Evolutionary conservation across 352 stramenopile genomes (phyloP).

Genomic region (Globisporangium irregulare): DNA sequence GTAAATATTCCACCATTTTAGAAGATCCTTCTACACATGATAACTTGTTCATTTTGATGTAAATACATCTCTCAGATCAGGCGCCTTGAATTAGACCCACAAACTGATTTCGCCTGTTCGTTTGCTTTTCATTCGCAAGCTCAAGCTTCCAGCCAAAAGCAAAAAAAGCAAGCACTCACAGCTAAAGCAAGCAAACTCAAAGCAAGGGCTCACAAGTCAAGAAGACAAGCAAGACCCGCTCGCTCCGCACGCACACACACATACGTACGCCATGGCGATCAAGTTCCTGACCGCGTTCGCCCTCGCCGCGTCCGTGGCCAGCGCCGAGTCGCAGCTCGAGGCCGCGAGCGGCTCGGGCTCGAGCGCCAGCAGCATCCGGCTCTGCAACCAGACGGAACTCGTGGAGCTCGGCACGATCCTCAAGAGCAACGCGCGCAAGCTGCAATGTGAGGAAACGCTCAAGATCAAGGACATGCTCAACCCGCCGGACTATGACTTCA

Average conservation of each 20-base stretch:
- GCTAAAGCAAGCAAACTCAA: neutral
- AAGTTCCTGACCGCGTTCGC: constrained; percentile 21
- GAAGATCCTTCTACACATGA: neutral
- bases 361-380: constrained; percentile 26
- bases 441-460: constrained; percentile 45
- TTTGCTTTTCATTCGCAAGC: neutral
- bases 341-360: constrained; percentile 30
- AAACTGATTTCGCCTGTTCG: constrained; percentile 4
- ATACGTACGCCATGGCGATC: constrained; percentile 3
- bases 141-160: neutral
- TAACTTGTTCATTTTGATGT: neutral
- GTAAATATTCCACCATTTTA: neutral
- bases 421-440: constrained; percentile 50
- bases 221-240: neutral
- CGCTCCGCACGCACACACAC: neutral
- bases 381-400: constrained; percentile 45
- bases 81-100: neutral
- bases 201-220: neutral
- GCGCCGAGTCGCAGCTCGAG: constrained; percentile 17
- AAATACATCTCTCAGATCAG: neutral
- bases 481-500: constrained; percentile 25
- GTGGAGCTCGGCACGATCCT: constrained; percentile 32
- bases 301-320: constrained; percentile 8
- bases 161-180: neutral
- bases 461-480: constrained; percentile 50